These are phyloP conservation scores for Cladosporium sphaerospermum DNA, from an alignment of 2,329 filamentous ascomycete species.

Conservation along the genomic window DNA sequence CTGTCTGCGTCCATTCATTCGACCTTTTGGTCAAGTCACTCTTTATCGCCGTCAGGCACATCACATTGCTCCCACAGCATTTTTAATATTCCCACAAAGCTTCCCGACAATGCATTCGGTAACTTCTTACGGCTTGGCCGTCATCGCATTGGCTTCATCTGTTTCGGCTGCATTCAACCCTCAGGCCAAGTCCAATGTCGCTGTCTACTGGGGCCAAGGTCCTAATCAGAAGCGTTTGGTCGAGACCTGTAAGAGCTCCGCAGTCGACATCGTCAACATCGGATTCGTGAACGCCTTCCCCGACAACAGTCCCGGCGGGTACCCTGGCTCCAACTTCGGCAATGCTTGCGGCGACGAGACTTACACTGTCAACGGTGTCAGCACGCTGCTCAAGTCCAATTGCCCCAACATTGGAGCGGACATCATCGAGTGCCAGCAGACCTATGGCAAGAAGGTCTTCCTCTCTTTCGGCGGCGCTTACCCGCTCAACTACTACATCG, in stretches of 20 bases:
- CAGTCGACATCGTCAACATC: slow-evolving; percentile 51
- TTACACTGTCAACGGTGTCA: slow-evolving; percentile 34
- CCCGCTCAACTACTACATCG: slow-evolving; percentile 38
- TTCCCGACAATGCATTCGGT: slow-evolving; percentile 19
- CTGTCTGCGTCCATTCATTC: slow-evolving; percentile 53
- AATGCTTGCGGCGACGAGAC: slow-evolving; percentile 44
- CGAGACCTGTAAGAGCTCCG: slow-evolving; percentile 46
- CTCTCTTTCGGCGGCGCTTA: slow-evolving; percentile 41
- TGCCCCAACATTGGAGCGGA: slow-evolving; percentile 37
- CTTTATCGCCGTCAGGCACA: slow-evolving; percentile 14
- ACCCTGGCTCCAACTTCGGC: slow-evolving; percentile 51
- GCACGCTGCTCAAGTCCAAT: slow-evolving; percentile 33
- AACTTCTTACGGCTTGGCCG: slow-evolving; percentile 31
- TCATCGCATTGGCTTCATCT: slow-evolving; percentile 28
- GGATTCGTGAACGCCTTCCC: slow-evolving; percentile 53
- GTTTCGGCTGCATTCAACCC: slow-evolving; percentile 35
- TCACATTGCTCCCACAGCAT: slow-evolving; percentile 30
- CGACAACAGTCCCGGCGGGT: slow-evolving; percentile 37
- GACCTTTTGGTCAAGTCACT: slow-evolving; percentile 24
- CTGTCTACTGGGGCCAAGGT: slow-evolving; percentile 53
- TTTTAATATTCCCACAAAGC: slow-evolving; percentile 29
- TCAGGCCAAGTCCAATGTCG: slow-evolving; percentile 42
- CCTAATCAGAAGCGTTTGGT: slow-evolving; percentile 41
- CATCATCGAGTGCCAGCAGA: slow-evolving; percentile 41
- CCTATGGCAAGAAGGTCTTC: slow-evolving; percentile 40